These are phyloP conservation scores for Angomonas ambiguus DNA, from an alignment of 208 protist genomes.

Conservation along the genomic window DNA sequence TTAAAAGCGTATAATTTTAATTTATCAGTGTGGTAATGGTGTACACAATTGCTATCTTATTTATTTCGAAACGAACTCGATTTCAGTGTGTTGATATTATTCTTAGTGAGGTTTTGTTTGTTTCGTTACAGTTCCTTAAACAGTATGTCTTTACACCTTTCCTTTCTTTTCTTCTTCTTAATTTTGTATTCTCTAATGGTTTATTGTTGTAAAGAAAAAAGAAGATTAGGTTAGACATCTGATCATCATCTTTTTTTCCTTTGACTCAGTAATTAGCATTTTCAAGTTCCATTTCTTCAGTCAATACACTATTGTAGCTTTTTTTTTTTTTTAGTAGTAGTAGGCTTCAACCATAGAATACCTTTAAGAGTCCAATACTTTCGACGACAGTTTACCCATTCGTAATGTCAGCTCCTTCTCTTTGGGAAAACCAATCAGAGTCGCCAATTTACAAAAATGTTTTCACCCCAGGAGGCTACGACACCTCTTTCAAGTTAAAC, in stretches of 20 bases:
- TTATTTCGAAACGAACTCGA: too few relatives aligned
- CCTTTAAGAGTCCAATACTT: too few relatives aligned
- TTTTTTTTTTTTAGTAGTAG: constrained; percentile 8
- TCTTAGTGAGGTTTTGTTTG: not conserved
- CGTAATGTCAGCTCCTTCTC: not conserved
- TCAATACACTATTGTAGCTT: not conserved
- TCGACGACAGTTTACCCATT: too few relatives aligned
- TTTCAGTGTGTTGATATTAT: not conserved
- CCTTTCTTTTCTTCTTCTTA: constrained; percentile 5
- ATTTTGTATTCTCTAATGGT: not conserved
- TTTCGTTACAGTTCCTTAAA: too few relatives aligned
- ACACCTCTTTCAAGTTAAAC: not conserved
- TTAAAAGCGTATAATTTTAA: constrained; percentile 4
- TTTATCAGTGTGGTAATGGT: not conserved
- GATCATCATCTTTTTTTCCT: too few relatives aligned
- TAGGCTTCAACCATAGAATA: too few relatives aligned
- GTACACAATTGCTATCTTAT: not conserved
- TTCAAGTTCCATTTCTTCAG: constrained; percentile 3
- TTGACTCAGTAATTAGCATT: too few relatives aligned
- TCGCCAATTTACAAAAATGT: not conserved
- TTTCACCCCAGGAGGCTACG: not conserved
- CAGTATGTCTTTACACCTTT: not conserved
- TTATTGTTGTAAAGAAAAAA: constrained; percentile 5
- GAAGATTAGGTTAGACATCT: too few relatives aligned
- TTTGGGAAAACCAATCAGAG: not conserved